Base-by-base conservation (phyloP, 2,329 filamentous ascomycete species). In the Botryotinia calthae region DNA sequence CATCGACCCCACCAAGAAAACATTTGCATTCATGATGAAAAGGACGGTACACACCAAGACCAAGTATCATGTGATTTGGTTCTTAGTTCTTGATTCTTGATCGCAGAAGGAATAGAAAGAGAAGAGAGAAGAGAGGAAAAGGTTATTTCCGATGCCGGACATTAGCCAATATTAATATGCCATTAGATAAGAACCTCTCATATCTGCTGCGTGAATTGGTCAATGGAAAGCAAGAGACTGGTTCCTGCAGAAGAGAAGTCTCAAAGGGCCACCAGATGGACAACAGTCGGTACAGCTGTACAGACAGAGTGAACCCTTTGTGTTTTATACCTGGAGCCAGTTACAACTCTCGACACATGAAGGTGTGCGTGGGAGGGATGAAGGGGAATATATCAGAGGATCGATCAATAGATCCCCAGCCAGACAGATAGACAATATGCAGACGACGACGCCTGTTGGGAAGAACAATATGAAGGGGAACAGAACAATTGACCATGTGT, bases 1-100 rank as follows among this genome's bases (percentile, higher is more conserved):
- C 28, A n/a, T 37, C 28, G 18, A 65, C 44, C 44, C 63, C 42
- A 65, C 48, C 56, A 48, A 62, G 67, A 62, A 46, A 70, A 46
- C 20, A 37, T 48, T n/a, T 31, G 40, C 14, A 10, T 64, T 65
- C 10, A 18, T n/a, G 64, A 66, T 34, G 22, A 34, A 3, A 25
- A 22, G 31, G 3, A 22, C 34, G 34, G n/a, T n/a, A 28, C 22
- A n/a, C 12, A 51, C 22, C 48, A n/a, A 25, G 5, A 34, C 34
- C 34, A 34, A 10, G 18, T 1, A n/a, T 69, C 40, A 69, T 46
- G 66, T 69, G 66, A 69, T 46, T n/a, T n/a, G n/a, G n/a, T n/a
- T n/a, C n/a, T n/a, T 31, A 8, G 37, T 18, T 4, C n/a, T n/a
- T 20, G 25, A 42, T 34, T 51, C 10, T 51, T n/a, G 48, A 51